Evolutionary conservation across 225 moss, liverwort and hornwort genomes (phyloP).

Genomic region (Pleurozium schreberi): DNA sequence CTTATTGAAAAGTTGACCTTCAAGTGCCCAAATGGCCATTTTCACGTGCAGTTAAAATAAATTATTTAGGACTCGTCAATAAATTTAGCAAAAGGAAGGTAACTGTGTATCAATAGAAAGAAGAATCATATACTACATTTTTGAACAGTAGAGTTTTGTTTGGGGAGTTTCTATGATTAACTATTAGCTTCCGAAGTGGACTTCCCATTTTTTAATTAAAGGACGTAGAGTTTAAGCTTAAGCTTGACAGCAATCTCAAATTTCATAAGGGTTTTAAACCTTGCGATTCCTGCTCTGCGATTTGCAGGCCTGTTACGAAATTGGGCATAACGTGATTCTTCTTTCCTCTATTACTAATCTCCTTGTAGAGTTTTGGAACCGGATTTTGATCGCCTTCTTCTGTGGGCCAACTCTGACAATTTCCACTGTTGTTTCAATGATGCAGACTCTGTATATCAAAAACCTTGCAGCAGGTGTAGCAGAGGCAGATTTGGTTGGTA

Average conservation of each 20-base stretch:
- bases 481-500: conserved; percentile 25
- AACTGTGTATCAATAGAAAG: neutral
- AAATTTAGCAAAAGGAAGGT: neutral
- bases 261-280: neutral
- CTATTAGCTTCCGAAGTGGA: neutral
- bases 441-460: conserved; percentile 48
- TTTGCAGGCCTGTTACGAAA: neutral
- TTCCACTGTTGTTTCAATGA: neutral
- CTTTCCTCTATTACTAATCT: neutral
- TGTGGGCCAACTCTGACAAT: neutral
- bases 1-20: neutral
- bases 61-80: neutral
- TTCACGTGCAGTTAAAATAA: neutral
- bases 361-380: neutral
- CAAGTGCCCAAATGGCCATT: neutral
- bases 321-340: neutral
- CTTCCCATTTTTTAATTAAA: neutral
- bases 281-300: neutral
- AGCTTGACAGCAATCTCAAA: neutral
- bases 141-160: neutral
- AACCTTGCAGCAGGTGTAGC: conserved; percentile 21
- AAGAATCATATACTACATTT: neutral
- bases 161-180: neutral
- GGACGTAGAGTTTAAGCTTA: neutral
- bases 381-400: neutral